Base-by-base conservation (phyloP, 495 filamentous ascomycete species). In the Hypoxylon crocopeplum region DNA sequence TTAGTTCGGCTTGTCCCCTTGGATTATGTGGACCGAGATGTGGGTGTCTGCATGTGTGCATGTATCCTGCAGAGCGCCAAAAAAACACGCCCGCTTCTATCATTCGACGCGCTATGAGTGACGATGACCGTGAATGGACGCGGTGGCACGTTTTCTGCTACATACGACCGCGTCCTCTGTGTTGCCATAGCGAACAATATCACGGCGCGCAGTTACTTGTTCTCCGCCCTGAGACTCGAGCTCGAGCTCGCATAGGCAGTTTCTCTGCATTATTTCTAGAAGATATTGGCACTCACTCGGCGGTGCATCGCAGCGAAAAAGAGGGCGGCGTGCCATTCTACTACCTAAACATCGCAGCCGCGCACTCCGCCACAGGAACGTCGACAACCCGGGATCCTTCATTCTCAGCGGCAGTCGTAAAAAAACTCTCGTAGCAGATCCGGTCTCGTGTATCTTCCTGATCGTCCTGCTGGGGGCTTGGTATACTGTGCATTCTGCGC, bases 161-260 rank as follows among this genome's bases (percentile, higher is more conserved):
- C 57, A 65, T 63, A 57, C 64, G n/a, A 53, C 65, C 60, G 67
- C 52, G 57, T 59, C 39, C 30, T 42, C 44, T 59, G 46, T 47
- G 50, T 36, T 22, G 37, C 48, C 41, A 49, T 49, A 46, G 56
- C 65, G 68, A 68, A 70, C 65, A 48, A 53, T 48, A 62, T 59
- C 44, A 50, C 52, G 56, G 54, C 55, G 56, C 58, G 62, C 46
- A 34, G 22, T 53, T 36, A 41, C 54, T 58, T 52, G 11, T 53
- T 58, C 65, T 53, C 30, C 42, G 59, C 44, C 47, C 56, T 68
- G 68, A 60, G 27, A 68, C 64, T 52, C 19, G 12, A 24, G 17
- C 25, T 56, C 19, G 21, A 16, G 24, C 3, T 27, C 3, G 4
- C 8, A 32, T 42, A 15, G 8, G 4, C 24, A 21, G 20, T 30